Conservation (phyloP, 2,329 filamentous ascomycete species). For the Cryphonectria naterciae region DNA sequence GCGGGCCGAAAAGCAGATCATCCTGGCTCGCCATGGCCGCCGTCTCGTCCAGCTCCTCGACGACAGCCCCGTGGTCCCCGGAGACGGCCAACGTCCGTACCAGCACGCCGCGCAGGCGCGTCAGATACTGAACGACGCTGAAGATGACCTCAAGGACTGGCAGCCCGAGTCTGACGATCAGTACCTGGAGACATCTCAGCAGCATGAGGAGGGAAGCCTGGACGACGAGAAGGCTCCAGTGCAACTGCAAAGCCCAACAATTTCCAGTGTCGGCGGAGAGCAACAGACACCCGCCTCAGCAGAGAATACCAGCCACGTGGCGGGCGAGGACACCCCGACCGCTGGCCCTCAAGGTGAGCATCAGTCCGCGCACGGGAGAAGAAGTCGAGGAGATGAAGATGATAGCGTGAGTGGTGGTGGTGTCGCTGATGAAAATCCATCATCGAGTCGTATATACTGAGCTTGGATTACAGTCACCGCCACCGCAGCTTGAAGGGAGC, state of each 20-base stretch:
- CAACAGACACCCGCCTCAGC: constrained; percentile 6
- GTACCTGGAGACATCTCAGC: constrained; percentile 18
- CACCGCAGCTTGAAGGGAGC: constrained; percentile 26
- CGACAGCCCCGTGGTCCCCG: constrained; percentile 86
- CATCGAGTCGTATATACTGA: constrained; percentile 16
- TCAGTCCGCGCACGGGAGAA: constrained; percentile 10
- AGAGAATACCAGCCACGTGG: neutral
- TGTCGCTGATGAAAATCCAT: neutral
- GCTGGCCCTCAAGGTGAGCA: constrained; percentile 27
- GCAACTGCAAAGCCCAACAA: constrained; percentile 19
- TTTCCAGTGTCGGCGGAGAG: constrained; percentile 12
- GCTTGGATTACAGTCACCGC: constrained; percentile 22
- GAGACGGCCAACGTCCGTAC: constrained; percentile 75
- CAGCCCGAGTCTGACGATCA: constrained; percentile 47
- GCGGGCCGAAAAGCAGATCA: constrained; percentile 94
- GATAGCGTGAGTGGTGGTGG: constrained; percentile 3
- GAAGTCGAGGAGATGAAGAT: constrained; percentile 4
- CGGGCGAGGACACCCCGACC: constrained; percentile 18
- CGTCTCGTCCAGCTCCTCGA: constrained; percentile 85
- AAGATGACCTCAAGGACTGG: constrained; percentile 85
- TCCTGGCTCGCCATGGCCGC: constrained; percentile 88
- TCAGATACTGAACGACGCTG: constrained; percentile 88
- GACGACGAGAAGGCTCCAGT: constrained; percentile 3
- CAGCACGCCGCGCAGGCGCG: constrained; percentile 69
- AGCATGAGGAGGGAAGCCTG: constrained; percentile 15